Conservation (phyloP, 139 green algal genomes). For the Volvox reticuliferus region DNA sequence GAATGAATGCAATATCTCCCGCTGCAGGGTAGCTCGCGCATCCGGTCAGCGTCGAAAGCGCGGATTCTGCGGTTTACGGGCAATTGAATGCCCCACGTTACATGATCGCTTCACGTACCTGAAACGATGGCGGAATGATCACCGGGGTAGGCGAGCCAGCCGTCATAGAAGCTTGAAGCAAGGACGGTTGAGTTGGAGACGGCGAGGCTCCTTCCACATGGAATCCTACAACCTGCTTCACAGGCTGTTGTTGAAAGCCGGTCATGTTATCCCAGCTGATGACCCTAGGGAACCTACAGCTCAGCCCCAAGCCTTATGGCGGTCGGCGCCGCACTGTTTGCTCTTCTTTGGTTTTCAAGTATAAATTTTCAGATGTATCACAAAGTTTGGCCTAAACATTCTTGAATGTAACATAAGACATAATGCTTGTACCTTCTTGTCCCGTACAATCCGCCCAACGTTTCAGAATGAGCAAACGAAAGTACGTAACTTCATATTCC, state of each 20-base stretch:
- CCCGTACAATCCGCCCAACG: background rate
- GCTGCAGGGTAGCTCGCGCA: background rate
- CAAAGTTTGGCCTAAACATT: background rate
- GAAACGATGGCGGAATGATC: constrained; percentile 87
- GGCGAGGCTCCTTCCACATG: constrained; percentile 80
- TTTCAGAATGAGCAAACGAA: background rate
- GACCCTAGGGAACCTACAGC: background rate
- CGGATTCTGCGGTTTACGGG: background rate
- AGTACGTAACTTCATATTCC: background rate
- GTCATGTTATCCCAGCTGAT: background rate
- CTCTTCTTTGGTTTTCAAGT: background rate
- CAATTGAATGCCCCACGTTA: no score
- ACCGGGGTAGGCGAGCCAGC: constrained; percentile 79
- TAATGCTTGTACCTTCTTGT: background rate
- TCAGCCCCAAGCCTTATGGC: background rate
- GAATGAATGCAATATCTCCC: background rate
- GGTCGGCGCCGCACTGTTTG: background rate
- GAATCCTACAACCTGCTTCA: constrained; percentile 82
- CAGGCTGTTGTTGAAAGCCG: constrained; percentile 25
- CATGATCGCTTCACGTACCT: constrained; percentile 56
- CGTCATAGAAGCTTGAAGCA: constrained; percentile 59
- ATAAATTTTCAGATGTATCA: background rate
- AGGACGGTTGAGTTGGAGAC: constrained; percentile 58
- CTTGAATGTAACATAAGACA: background rate
- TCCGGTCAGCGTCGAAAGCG: background rate